phyloP scores from a whole-genome alignment of 163 green algal genomes.

The Scenedesmus sp. region DNA sequence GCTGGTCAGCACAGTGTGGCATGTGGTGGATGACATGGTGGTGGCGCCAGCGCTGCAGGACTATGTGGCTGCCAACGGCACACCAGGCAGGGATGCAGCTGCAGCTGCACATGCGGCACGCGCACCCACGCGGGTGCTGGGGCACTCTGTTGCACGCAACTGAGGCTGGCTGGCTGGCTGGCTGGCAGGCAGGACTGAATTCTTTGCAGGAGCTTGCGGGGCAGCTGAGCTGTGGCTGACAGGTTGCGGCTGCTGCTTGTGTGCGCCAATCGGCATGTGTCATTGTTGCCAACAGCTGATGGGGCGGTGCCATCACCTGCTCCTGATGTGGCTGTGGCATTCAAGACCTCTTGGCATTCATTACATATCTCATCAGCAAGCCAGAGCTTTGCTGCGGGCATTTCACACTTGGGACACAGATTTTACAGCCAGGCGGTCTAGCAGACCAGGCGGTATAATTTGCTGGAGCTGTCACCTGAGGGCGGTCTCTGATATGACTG shows the following conservation, averaged over 20 bases:
- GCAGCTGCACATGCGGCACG: conserved; percentile 2
- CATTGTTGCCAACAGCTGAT: neutral
- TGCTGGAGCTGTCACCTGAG: no score
- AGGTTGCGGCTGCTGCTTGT: neutral
- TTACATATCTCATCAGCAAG: neutral
- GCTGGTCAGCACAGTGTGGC: conserved; percentile 72
- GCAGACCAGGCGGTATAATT: no score
- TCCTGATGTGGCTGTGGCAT: neutral
- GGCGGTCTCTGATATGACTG: no score
- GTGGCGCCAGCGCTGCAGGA: conserved; percentile 64
- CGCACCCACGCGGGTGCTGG: conserved; percentile 8
- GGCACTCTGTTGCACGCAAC: conserved; percentile 19
- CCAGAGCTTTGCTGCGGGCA: no score
- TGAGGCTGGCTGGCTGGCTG: neutral
- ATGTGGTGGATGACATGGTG: conserved; percentile 70
- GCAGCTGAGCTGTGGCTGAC: neutral
- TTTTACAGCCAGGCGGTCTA: no score
- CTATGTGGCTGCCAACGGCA: conserved; percentile 2
- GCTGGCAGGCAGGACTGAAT: neutral
- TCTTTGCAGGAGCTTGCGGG: neutral
- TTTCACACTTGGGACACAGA: no score
- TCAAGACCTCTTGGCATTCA: neutral
- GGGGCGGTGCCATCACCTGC: neutral
- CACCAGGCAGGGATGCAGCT: neutral
- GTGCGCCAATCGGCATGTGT: no score